Evolutionary conservation across 805 yeast species (phyloP).

Genomic region (Ogataea sp.): DNA sequence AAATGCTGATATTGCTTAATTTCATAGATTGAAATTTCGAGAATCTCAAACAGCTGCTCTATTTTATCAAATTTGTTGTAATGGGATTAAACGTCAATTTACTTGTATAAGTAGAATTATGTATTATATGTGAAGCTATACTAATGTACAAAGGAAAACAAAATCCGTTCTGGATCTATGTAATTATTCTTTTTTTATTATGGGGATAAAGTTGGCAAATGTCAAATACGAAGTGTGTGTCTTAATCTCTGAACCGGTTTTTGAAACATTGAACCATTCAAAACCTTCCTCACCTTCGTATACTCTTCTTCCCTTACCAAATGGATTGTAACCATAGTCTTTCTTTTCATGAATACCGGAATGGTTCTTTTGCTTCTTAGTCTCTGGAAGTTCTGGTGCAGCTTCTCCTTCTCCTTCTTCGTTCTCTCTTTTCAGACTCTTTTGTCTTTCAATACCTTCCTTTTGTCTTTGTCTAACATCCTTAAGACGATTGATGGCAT

Average conservation of each 20-base stretch:
- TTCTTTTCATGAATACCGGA: conserved; percentile 9
- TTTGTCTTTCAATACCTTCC: conserved; percentile 48
- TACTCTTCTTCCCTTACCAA: conserved; percentile 82
- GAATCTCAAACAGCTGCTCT: no score
- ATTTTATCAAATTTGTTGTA: no score
- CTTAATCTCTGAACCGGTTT: conserved; percentile 77
- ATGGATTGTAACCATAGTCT: conserved; percentile 70
- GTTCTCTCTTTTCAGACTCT: conserved; percentile 15
- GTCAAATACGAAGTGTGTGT: conserved; percentile 92
- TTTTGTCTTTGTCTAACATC: conserved; percentile 70
- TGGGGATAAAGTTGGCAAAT: conserved; percentile 54
- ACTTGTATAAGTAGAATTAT: no score
- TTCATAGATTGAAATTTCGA: no score
- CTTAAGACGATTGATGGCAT: conserved; percentile 63
- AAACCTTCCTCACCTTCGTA: conserved; percentile 79
- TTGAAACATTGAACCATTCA: conserved; percentile 80
- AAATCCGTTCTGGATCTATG: no score
- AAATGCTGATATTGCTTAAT: no score
- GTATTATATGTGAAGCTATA: no score
- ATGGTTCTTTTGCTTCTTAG: conserved; percentile 5
- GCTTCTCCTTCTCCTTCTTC: conserved; percentile 11
- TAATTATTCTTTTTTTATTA: not conserved
- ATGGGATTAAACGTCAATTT: no score
- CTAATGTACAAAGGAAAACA: not conserved
- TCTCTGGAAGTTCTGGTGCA: conserved; percentile 13